A percentile compares a stretch with the other conserved stretches of the same genome.
These are phyloP conservation scores for Russula griseocarnosa DNA, from an alignment of 768 basidiomycete species.

Conservation along the genomic window DNA sequence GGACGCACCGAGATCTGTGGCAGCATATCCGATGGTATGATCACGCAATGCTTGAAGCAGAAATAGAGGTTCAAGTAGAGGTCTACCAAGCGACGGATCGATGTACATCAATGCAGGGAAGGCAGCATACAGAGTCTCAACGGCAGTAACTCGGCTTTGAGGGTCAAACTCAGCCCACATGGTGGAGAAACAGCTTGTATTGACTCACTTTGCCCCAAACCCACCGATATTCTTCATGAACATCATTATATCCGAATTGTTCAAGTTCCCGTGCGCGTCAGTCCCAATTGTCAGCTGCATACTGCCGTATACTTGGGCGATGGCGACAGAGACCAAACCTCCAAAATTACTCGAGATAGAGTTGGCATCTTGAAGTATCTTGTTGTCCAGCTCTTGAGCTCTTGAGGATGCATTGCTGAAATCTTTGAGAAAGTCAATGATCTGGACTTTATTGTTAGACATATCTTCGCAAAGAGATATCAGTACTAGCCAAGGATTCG, in stretches of 20 bases:
- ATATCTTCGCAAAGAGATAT: background rate
- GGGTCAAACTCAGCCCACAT: slow-evolving; percentile 1
- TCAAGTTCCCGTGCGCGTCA: slow-evolving; percentile 45
- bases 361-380: slow-evolving; percentile 45
- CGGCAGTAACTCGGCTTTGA: slow-evolving; percentile 39
- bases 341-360: slow-evolving; percentile 51
- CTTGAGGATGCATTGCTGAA: slow-evolving; percentile 43
- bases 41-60: slow-evolving; percentile 21
- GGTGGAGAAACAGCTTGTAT: background rate
- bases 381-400: slow-evolving; percentile 46
- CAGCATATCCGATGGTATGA: slow-evolving; percentile 25
- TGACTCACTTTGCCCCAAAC: slow-evolving; percentile 37
- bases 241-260: slow-evolving; percentile 48
- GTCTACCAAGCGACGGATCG: slow-evolving; percentile 46
- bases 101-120: slow-evolving; percentile 53
- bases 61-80: slow-evolving; percentile 30
- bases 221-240: slow-evolving; percentile 43
- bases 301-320: slow-evolving; percentile 51
- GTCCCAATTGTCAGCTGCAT: slow-evolving; percentile 54
- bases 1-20: slow-evolving; percentile 29
- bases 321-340: slow-evolving; percentile 47
- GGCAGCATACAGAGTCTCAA: slow-evolving; percentile 51
- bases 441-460: slow-evolving; percentile 33
- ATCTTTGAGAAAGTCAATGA: slow-evolving; percentile 43
- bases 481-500: slow-evolving; percentile 29